Percentiles rank a stretch among this genome's conserved stretches.
Conservation (phyloP, 768 basidiomycete genomes). For the Rhizopogon rudus region DNA sequence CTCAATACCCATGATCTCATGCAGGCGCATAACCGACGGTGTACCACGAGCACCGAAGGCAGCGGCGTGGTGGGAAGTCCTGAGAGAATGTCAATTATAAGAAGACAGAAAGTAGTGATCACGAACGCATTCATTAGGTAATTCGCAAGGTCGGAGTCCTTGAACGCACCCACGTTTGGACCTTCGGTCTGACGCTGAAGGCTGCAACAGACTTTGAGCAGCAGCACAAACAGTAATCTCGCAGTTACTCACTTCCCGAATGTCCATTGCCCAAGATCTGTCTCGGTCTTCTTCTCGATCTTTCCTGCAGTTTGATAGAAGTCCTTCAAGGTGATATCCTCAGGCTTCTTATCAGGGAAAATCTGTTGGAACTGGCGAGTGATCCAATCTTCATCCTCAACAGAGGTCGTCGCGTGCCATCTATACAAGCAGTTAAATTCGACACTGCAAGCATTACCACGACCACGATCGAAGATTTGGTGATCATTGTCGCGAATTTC, state of each 20-base stretch:
- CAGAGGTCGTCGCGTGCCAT: constrained; percentile 82
- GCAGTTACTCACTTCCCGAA: constrained; percentile 47
- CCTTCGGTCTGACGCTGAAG: constrained; percentile 57
- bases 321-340: constrained; percentile 42
- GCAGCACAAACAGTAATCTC: neutral
- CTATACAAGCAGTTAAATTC: constrained; percentile 89
- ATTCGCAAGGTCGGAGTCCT: constrained; percentile 64
- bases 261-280: constrained; percentile 57
- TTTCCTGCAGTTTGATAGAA: constrained; percentile 44
- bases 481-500: constrained; percentile 65
- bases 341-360: constrained; percentile 49
- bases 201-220: constrained; percentile 28
- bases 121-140: constrained; percentile 66
- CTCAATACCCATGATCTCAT: constrained; percentile 85
- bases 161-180: constrained; percentile 36
- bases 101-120: neutral
- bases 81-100: constrained; percentile 18
- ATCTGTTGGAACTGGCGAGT: constrained; percentile 40
- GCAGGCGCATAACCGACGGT: constrained; percentile 64
- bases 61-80: constrained; percentile 67
- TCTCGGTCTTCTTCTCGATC: constrained; percentile 32
- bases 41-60: constrained; percentile 76
- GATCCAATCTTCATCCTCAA: constrained; percentile 69
- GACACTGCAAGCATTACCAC: constrained; percentile 78
- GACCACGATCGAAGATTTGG: constrained; percentile 68